These are phyloP conservation scores for Miscanthus sacchariflorus DNA, from an alignment of 202 grass and related monocot genomes.

Conservation along the genomic window DNA sequence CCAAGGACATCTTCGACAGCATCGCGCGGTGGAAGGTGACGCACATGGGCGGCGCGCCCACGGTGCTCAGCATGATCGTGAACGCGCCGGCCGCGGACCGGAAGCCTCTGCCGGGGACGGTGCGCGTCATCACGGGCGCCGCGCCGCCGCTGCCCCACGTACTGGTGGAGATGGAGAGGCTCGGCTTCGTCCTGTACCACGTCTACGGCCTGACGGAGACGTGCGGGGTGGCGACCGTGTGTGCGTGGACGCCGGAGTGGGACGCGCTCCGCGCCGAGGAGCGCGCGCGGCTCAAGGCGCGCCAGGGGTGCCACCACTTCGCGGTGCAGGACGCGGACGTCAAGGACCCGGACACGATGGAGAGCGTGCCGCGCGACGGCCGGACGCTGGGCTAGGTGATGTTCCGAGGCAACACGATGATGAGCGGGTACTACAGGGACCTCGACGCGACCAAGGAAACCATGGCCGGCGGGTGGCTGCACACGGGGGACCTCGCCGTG, in stretches of 20 bases:
- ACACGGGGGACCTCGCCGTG: slow-evolving; percentile 63
- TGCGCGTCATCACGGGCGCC: slow-evolving; percentile 67
- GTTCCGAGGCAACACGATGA: slow-evolving; percentile 87
- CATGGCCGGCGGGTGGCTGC: slow-evolving; percentile 73
- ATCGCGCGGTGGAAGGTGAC: slow-evolving; percentile 58
- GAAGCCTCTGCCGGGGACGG: slow-evolving; percentile 53
- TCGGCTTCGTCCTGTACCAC: slow-evolving; percentile 68
- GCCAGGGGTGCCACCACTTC: slow-evolving; percentile 73
- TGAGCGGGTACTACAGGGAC: slow-evolving; percentile 85
- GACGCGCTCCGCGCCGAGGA: slow-evolving; percentile 56
- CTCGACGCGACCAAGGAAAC: slow-evolving; percentile 56
- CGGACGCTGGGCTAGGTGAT: slow-evolving; percentile 71
- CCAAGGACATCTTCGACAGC: slow-evolving; percentile 60
- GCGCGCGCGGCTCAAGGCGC: slow-evolving; percentile 56
- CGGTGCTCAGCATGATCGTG: slow-evolving; percentile 77
- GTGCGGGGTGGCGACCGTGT: slow-evolving; percentile 56
- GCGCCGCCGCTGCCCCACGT: slow-evolving; percentile 60
- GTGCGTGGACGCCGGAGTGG: slow-evolving; percentile 83
- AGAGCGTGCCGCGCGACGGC: slow-evolving; percentile 67
- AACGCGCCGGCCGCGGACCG: slow-evolving; percentile 48
- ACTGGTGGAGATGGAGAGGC: slow-evolving; percentile 59
- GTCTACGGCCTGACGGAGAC: slow-evolving; percentile 83
- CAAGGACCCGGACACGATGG: slow-evolving; percentile 75
- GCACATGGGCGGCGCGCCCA: slow-evolving; percentile 78
- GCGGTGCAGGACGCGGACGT: slow-evolving; percentile 62